Evolutionary conservation across 352 stramenopile genomes (phyloP).

Genomic region (Phytophthora pistaciae): DNA sequence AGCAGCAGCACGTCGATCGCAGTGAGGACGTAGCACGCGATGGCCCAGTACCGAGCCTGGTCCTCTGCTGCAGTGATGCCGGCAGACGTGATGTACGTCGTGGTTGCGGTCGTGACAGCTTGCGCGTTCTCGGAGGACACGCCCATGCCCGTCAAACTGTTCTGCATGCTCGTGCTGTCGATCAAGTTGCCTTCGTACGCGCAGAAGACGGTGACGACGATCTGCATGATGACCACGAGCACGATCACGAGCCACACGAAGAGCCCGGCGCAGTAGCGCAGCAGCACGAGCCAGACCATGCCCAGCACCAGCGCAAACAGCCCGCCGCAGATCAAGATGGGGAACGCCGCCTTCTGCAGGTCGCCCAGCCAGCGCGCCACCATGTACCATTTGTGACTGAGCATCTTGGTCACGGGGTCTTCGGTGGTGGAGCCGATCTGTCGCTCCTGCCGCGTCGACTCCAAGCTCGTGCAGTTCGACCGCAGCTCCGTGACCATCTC

Average conservation of each 20-base stretch:
- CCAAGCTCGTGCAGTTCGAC: conserved; percentile 62
- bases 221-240: conserved; percentile 66
- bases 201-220: conserved; percentile 81
- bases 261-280: conserved; percentile 78
- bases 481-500: conserved; percentile 48
- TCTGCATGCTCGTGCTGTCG: conserved; percentile 50
- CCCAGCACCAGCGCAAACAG: conserved; percentile 73
- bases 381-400: conserved; percentile 77
- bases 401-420: conserved; percentile 63
- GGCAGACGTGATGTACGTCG: conserved; percentile 63
- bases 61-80: conserved; percentile 56
- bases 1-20: conserved; percentile 68
- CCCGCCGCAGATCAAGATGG: conserved; percentile 80
- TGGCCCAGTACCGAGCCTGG: conserved; percentile 75
- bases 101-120: conserved; percentile 48
- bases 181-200: conserved; percentile 79
- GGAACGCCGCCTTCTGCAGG: conserved; percentile 78
- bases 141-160: conserved; percentile 64
- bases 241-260: conserved; percentile 88
- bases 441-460: conserved; percentile 51
- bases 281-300: conserved; percentile 78
- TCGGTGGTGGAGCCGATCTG: conserved; percentile 50
- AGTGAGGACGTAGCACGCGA: conserved; percentile 82
- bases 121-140: conserved; percentile 44
- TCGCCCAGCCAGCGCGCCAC: conserved; percentile 82